These are phyloP conservation scores for Selaginella tamariscina DNA, from an alignment of 75 land plant species.

Conservation along the genomic window DNA sequence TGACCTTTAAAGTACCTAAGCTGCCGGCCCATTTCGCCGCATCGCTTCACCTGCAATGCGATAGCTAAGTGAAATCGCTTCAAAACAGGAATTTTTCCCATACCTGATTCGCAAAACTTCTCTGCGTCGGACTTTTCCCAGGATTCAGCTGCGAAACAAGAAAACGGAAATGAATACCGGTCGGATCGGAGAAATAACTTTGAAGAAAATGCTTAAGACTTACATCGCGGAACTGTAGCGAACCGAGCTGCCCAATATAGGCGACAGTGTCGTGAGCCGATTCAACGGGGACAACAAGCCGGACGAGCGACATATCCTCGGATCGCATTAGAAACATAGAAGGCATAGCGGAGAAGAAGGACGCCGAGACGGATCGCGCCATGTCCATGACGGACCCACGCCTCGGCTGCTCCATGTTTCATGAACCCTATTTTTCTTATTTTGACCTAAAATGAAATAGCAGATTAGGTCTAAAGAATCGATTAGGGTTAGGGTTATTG, in stretches of 20 bases:
- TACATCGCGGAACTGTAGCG: constrained; percentile 4
- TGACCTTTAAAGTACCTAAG: constrained; percentile 67
- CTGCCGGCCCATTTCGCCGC: constrained; percentile 81
- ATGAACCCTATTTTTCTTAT: too few relatives aligned
- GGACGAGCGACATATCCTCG: constrained; percentile 6
- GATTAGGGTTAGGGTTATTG: too few relatives aligned
- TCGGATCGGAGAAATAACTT: not conserved
- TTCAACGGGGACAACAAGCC: not conserved
- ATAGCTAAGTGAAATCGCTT: not conserved
- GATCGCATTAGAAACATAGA: not conserved
- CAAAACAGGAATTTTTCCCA: not conserved
- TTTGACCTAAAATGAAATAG: too few relatives aligned
- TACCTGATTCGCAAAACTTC: constrained; percentile 95
- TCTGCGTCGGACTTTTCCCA: constrained; percentile 88
- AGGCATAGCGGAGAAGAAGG: not conserved
- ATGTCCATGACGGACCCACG: constrained; percentile 1
- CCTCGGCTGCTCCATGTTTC: not conserved
- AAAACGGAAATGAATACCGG: not conserved
- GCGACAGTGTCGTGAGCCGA: constrained; percentile 11
- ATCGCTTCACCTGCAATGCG: constrained; percentile 63
- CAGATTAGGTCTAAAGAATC: too few relatives aligned
- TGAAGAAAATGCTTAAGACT: not conserved
- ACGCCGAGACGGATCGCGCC: constrained; percentile 6
- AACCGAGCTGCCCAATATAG: constrained; percentile 1
- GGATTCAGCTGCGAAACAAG: constrained; percentile 57